These are phyloP conservation scores for Podila clonocystis DNA, from an alignment of 192 early-diverging fungal genomes.

Conservation along the genomic window DNA sequence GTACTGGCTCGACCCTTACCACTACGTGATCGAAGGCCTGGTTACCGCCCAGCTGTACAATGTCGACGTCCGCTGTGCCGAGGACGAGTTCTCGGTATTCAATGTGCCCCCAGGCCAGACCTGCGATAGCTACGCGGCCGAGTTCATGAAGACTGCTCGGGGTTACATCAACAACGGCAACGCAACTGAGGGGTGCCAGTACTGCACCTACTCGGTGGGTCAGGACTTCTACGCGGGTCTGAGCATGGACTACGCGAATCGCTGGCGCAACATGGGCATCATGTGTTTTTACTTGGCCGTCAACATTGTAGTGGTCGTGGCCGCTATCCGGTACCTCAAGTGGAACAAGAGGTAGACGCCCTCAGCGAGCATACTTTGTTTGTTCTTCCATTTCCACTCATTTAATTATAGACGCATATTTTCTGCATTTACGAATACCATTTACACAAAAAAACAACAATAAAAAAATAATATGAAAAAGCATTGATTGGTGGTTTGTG, in stretches of 20 bases:
- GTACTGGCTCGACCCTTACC: conserved; percentile 74
- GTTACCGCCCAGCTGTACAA: conserved; percentile 67
- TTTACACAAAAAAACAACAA: too few species aligned
- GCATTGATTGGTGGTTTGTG: too few species aligned
- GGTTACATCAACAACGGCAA: conserved; percentile 69
- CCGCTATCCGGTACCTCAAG: conserved; percentile 53
- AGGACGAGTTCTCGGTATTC: conserved; percentile 64
- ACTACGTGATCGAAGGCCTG: conserved; percentile 73
- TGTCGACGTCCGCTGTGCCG: conserved; percentile 56
- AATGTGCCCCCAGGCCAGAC: conserved; percentile 64
- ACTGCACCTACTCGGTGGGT: conserved; percentile 67
- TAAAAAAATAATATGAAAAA: too few species aligned
- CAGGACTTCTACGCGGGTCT: conserved; percentile 68
- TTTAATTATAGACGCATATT: too few species aligned
- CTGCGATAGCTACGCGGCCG: conserved; percentile 68
- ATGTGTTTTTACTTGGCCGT: conserved; percentile 67
- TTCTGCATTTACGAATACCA: too few species aligned
- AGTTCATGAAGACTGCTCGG: conserved; percentile 58
- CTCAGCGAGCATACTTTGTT: too few species aligned
- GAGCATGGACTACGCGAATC: conserved; percentile 56
- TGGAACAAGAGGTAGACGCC: conserved; percentile 35
- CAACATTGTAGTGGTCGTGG: conserved; percentile 58
- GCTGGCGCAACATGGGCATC: conserved; percentile 80
- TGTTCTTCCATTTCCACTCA: too few species aligned
- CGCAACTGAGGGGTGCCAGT: conserved; percentile 66